Evolutionary conservation across 257 asterid species (phyloP).

Genomic region (Solanum paucissectum): DNA sequence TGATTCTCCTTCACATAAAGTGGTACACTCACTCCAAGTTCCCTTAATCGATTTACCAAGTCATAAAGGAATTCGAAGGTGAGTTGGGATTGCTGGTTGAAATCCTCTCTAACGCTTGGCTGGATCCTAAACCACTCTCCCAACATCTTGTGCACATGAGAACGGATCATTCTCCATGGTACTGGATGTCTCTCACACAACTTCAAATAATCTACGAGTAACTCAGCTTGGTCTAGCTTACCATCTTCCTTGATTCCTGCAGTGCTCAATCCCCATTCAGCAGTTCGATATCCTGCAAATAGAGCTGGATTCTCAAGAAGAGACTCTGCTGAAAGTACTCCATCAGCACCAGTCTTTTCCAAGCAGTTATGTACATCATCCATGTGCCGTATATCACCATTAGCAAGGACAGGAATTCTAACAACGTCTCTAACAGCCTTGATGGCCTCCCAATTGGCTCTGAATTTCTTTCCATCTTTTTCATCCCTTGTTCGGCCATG

Average conservation of each 20-base stretch:
- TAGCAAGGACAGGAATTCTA: conserved; percentile 87
- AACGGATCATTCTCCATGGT: conserved; percentile 95
- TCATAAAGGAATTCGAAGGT: conserved; percentile 67
- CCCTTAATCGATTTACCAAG: conserved; percentile 58
- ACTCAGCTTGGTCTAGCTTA: conserved; percentile 59
- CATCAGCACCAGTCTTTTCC: conserved; percentile 74
- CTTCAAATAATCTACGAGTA: conserved; percentile 63
- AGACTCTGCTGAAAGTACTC: conserved; percentile 89
- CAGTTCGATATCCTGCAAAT: conserved; percentile 70
- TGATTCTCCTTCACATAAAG: conserved; percentile 38
- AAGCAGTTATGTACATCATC: conserved; percentile 65
- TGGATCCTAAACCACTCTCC: conserved; percentile 86
- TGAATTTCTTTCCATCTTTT: conserved; percentile 77
- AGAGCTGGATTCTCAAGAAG: conserved; percentile 94
- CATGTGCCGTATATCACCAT: conserved; percentile 76
- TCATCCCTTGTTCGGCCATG: conserved; percentile 96
- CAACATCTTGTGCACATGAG: conserved; percentile 85
- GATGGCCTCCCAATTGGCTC: conserved; percentile 75
- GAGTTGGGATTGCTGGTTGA: conserved; percentile 55
- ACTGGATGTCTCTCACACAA: conserved; percentile 77
- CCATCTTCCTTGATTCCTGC: conserved; percentile 35
- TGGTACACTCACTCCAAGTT: conserved; percentile 53
- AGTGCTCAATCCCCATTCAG: conserved; percentile 47
- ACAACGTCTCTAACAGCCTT: conserved; percentile 75
- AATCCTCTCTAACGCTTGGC: conserved; percentile 62